These are phyloP conservation scores for Suillus luteus DNA, from an alignment of 768 basidiomycete genomes.

Conservation along the genomic window DNA sequence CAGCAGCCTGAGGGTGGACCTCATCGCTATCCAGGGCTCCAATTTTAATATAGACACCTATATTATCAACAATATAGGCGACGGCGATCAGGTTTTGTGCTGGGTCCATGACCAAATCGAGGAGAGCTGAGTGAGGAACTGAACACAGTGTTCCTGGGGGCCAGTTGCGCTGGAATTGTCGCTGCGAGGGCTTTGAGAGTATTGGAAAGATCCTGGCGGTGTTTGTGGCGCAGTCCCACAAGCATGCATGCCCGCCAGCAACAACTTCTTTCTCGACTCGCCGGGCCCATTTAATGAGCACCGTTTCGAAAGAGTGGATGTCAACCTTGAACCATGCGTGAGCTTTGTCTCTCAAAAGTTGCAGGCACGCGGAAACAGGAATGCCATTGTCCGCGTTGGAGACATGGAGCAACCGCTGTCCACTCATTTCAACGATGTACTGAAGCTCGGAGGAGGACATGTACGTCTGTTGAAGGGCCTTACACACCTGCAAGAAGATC, in stretches of 20 bases:
- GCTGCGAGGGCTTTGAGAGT: neutral
- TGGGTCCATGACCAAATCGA: neutral
- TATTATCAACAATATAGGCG: neutral
- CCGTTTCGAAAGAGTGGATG: no score
- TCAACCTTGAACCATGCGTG: no score
- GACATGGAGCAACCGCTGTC: neutral
- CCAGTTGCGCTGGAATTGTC: neutral
- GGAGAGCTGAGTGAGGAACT: neutral
- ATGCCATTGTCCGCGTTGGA: neutral
- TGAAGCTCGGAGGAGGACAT: neutral
- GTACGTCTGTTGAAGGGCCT: neutral
- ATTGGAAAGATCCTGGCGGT: neutral
- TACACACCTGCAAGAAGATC: neutral
- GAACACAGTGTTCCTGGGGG: neutral
- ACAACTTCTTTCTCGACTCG: no score
- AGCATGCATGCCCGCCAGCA: neutral
- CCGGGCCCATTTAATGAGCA: no score
- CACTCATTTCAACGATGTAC: neutral
- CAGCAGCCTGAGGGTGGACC: neutral
- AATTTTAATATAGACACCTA: neutral
- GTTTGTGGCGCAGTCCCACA: neutral
- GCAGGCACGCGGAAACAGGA: no score
- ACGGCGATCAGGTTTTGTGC: neutral
- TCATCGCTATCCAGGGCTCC: neutral
- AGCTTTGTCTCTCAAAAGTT: no score